Evolutionary conservation across 208 protist species (phyloP).

Genomic region (Leishmania tropica): DNA sequence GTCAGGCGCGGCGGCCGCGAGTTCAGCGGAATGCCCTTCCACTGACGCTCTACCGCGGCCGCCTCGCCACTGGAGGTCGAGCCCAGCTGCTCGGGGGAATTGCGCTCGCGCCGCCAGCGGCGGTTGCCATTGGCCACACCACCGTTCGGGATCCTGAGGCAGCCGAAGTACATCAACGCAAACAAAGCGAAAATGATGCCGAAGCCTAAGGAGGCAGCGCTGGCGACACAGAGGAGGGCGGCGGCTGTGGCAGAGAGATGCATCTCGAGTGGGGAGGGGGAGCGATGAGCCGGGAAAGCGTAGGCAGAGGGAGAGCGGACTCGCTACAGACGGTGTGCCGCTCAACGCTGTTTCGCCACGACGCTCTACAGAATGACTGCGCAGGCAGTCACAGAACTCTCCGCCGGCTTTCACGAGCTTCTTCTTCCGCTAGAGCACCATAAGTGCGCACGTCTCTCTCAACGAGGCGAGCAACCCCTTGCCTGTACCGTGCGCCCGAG

Average conservation of each 20-base stretch:
- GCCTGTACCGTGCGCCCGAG: not conserved
- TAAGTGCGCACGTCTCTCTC: not conserved
- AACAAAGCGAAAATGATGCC: not conserved
- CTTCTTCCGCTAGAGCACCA: not conserved
- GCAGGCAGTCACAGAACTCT: not conserved
- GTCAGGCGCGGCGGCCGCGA: slow-evolving; percentile 32
- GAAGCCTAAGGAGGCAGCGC: not conserved
- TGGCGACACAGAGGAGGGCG: not conserved
- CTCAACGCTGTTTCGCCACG: not conserved
- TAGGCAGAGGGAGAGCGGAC: not conserved
- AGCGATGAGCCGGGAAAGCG: not conserved
- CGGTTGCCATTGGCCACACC: not conserved
- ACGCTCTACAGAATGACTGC: not conserved
- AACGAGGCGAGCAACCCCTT: not conserved
- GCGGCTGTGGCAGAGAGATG: not conserved
- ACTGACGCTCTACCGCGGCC: slow-evolving; percentile 1
- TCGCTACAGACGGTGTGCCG: not conserved
- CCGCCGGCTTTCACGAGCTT: not conserved
- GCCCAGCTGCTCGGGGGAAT: not conserved
- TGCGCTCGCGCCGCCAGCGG: not conserved
- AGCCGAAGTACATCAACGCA: not conserved
- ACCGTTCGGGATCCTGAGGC: not conserved
- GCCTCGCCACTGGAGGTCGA: not conserved
- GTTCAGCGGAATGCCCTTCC: slow-evolving; percentile 41
- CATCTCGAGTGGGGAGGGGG: slow-evolving; percentile 1